Conservation (phyloP, 31 red algal genomes). For the Pterothamnion heteromorphum region DNA sequence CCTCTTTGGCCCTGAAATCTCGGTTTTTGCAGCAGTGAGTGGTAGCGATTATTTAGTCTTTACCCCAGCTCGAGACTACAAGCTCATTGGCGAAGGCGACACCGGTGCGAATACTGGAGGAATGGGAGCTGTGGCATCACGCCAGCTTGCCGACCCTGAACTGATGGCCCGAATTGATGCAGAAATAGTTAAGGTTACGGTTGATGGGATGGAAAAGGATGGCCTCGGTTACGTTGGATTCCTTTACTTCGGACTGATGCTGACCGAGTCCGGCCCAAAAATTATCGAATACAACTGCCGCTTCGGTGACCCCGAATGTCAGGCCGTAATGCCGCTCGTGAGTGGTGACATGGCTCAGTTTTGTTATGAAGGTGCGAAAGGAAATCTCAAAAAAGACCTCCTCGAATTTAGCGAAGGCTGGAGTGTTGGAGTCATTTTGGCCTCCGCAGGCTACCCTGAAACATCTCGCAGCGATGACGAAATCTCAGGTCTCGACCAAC, state of each 20-base stretch:
- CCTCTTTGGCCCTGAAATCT: conserved; percentile 11
- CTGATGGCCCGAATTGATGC: not conserved
- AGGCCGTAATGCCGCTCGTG: conserved; percentile 27
- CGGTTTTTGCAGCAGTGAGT: conserved; percentile 4
- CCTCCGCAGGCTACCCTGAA: conserved; percentile 29
- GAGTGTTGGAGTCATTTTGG: conserved; percentile 17
- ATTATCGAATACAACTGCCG: conserved; percentile 50
- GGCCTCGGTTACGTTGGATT: conserved; percentile 21
- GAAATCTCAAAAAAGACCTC: conserved; percentile 3
- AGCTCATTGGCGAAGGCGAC: not conserved
- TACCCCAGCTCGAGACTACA: conserved; percentile 1
- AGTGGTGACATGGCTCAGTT: not conserved
- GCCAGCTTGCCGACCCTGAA: not conserved
- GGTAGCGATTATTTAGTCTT: not conserved
- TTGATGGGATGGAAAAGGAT: not conserved
- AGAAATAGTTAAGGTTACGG: not conserved
- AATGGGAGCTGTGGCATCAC: conserved; percentile 30
- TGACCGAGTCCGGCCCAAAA: conserved; percentile 21
- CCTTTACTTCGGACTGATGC: conserved; percentile 41
- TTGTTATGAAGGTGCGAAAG: not conserved
- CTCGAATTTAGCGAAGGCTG: not conserved
- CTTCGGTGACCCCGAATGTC: conserved; percentile 43
- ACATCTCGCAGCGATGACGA: not conserved
- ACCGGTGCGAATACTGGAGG: conserved; percentile 36
- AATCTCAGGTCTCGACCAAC: not conserved